Percentiles rank a stretch among this genome's conserved stretches.
Conservation (phyloP, 768 basidiomycete genomes). For the Lactifluus subvellereus region DNA sequence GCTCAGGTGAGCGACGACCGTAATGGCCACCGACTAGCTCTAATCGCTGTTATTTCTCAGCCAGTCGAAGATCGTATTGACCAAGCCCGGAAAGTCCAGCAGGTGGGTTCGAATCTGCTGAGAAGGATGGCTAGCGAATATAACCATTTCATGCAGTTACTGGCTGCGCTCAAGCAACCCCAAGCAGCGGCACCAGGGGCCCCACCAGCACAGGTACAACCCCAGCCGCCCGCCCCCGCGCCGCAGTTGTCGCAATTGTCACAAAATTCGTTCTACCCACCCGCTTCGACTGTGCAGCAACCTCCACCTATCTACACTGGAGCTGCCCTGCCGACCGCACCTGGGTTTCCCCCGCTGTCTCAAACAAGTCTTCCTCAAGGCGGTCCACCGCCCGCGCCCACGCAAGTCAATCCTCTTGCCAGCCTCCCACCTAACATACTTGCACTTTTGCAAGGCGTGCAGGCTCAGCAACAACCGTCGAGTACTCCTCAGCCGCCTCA, state of each 20-base stretch:
- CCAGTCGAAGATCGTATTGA: conserved; percentile 74
- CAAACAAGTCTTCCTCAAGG: conserved; percentile 19
- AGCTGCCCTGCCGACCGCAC: conserved; percentile 14
- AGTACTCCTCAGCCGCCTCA: conserved; percentile 23
- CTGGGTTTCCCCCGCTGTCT: conserved; percentile 21
- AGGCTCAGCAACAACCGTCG: conserved; percentile 23
- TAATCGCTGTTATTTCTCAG: conserved; percentile 28
- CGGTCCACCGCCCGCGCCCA: not conserved
- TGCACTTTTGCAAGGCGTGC: conserved; percentile 20
- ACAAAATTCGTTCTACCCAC: conserved; percentile 40
- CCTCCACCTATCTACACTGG: conserved; percentile 24
- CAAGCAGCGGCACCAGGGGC: conserved; percentile 37
- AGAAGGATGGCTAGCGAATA: not conserved
- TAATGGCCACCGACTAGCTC: not conserved
- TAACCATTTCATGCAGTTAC: conserved; percentile 36
- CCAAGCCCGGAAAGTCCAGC: conserved; percentile 82
- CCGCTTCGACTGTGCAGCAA: conserved; percentile 31
- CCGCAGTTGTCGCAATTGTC: conserved; percentile 28
- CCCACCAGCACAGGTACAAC: conserved; percentile 32
- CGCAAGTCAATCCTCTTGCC: conserved; percentile 14
- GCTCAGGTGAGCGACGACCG: conserved; percentile 29
- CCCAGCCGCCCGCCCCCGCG: conserved; percentile 25
- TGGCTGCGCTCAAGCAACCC: conserved; percentile 77
- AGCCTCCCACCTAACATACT: conserved; percentile 22
- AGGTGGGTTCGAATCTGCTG: conserved; percentile 35